These are phyloP conservation scores for Eucalyptus cloeziana DNA, from an alignment of 345 rosid genomes.

Conservation along the genomic window DNA sequence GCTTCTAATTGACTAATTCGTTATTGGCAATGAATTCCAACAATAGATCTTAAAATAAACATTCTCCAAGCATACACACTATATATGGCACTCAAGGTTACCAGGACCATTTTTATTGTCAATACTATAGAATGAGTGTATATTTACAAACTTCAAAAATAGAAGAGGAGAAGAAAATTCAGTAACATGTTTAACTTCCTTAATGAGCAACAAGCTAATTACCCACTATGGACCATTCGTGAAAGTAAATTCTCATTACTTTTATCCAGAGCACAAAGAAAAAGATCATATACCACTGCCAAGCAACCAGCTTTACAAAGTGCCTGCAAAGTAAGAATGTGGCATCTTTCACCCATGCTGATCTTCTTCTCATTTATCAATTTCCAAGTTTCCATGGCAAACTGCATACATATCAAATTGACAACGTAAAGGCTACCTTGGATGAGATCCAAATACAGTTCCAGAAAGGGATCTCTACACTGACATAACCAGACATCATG, in stretches of 20 bases:
- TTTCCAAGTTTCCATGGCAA: slow-evolving; percentile 81
- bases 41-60: neutral
- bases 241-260: neutral
- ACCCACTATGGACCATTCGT: neutral
- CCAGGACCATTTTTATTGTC: neutral
- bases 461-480: neutral
- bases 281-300: slow-evolving; percentile 46
- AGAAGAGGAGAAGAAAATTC: neutral
- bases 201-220: neutral
- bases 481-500: neutral
- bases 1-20: neutral
- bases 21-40: neutral
- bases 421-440: neutral
- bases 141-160: neutral
- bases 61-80: neutral
- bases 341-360: slow-evolving; percentile 21
- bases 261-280: neutral
- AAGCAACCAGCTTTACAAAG: slow-evolving; percentile 76
- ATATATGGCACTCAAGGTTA: neutral
- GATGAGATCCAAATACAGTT: neutral
- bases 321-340: slow-evolving; percentile 44
- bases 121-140: neutral
- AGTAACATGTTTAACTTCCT: neutral
- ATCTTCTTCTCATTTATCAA: slow-evolving; percentile 50
- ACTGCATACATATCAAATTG: slow-evolving; percentile 23